Evolutionary conservation across 2,329 filamentous ascomycete genomes (phyloP).

Genomic region (Fusarium sp.): DNA sequence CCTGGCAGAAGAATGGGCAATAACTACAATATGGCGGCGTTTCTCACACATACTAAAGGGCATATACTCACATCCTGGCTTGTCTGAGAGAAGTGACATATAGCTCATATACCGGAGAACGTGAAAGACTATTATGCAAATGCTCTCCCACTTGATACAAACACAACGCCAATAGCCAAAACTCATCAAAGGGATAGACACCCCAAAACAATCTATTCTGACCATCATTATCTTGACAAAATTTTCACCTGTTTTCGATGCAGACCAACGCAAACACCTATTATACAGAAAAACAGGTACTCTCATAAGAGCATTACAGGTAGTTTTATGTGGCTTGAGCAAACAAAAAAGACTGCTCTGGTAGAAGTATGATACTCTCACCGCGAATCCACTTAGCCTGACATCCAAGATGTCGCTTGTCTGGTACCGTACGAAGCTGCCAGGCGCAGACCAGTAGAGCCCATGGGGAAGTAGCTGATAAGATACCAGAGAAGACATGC

Average conservation of each 20-base stretch:
- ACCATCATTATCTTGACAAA: not conserved
- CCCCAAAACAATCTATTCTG: conserved; percentile 7
- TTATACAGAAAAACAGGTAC: conserved; percentile 6
- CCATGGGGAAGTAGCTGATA: conserved; percentile 98
- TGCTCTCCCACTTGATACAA: not conserved
- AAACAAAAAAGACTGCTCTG: not conserved
- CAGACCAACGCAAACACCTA: conserved; percentile 7
- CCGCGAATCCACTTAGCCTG: conserved; percentile 62
- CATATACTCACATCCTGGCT: not conserved
- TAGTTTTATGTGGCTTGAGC: not conserved
- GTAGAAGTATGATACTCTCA: not conserved
- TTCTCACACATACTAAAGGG: not conserved
- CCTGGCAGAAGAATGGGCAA: not conserved
- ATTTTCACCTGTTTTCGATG: conserved; percentile 11
- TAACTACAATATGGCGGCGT: not conserved
- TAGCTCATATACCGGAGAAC: not conserved
- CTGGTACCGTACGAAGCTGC: conserved; percentile 88
- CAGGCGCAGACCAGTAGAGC: conserved; percentile 86
- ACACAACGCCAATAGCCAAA: not conserved
- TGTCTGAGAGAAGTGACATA: not conserved
- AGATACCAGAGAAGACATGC: conserved; percentile 91
- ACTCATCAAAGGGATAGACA: conserved; percentile 1
- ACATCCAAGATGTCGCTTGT: conserved; percentile 90
- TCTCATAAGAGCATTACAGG: not conserved
- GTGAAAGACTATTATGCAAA: not conserved